Conservation (phyloP, 495 filamentous ascomycete species). For the Xylaria flabelliformis region DNA sequence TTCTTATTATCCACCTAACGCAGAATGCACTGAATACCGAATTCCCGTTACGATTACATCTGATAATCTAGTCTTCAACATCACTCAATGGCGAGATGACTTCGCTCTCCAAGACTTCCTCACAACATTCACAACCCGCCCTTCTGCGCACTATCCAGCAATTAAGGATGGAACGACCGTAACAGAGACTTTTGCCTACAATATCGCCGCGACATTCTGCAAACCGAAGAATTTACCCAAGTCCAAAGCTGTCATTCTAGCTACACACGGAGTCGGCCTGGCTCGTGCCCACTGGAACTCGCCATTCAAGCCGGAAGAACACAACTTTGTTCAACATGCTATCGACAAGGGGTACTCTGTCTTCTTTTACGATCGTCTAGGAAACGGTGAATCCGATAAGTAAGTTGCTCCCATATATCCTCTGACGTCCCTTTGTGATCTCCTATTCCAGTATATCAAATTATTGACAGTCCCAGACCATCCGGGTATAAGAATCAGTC, state of each 20-base stretch:
- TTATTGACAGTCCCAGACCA: neutral
- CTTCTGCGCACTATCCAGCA: neutral
- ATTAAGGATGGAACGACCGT: neutral
- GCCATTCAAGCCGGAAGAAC: neutral
- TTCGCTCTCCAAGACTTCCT: neutral
- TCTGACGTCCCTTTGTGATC: neutral
- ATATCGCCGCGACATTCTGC: neutral
- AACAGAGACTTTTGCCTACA: neutral
- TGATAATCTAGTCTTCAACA: neutral
- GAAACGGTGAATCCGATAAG: neutral
- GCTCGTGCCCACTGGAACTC: neutral
- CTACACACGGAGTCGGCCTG: neutral
- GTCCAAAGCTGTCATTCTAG: neutral
- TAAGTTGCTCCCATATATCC: neutral
- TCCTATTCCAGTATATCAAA: neutral
- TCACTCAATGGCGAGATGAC: neutral
- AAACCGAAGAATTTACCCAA: neutral
- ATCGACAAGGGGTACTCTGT: neutral
- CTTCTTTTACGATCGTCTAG: constrained; percentile 4
- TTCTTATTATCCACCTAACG: neutral
- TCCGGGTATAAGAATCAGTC: neutral
- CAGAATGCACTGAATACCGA: neutral
- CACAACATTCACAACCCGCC: neutral
- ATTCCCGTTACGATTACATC: neutral
- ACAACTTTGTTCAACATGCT: neutral